Base-by-base conservation (phyloP, 805 yeast species). In the Lipomyces yamanashiensis region DNA sequence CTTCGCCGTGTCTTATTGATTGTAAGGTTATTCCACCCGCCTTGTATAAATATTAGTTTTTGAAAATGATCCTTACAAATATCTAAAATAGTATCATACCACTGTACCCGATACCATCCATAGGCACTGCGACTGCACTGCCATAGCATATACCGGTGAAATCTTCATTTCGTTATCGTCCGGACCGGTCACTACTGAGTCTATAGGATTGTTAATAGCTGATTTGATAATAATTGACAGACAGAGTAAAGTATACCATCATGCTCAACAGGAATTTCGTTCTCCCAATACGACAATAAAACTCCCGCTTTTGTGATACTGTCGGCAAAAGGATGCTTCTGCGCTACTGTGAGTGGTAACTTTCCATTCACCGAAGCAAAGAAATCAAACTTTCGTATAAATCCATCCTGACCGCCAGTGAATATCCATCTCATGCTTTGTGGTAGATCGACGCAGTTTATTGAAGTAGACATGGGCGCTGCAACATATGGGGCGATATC, bases 401-500 rank as follows among this genome's bases (percentile, higher is more conserved):
- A 90, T 4, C 99, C 99, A 75, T 95, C 99, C 68, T 89, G 93
- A 9, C 98, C 98, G 21, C 99, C 99, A 0, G 97, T 87, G 71
- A 92, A 88, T 45, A 95, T 79, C 88, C 92, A 92, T 72, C 87
- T 87, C 48, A 92, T 87, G 6, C 96, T 96, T 70, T 84, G 85
- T 0, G 96, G 84, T 52, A 91, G 78, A 1, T 92, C 87, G 41
- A 93, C 70, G 1, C 95, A 83, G 75, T 91, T 91, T 39, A 95
- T 87, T 34, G 89, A 87, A 0, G 90, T 78, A 1, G 90, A 82
- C 71, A 90, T 91, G 0, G 96, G 93, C 10, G 92, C 87, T 1
- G 98, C 97, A 21, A 89, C 96, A 10, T 88, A 83, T 0, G 99
- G 98, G 44, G 84, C 80, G 1, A 93, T 85, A 62, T 89, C 96